Conservation (phyloP, 768 basidiomycete species). For the Lactarius sanguifluus region DNA sequence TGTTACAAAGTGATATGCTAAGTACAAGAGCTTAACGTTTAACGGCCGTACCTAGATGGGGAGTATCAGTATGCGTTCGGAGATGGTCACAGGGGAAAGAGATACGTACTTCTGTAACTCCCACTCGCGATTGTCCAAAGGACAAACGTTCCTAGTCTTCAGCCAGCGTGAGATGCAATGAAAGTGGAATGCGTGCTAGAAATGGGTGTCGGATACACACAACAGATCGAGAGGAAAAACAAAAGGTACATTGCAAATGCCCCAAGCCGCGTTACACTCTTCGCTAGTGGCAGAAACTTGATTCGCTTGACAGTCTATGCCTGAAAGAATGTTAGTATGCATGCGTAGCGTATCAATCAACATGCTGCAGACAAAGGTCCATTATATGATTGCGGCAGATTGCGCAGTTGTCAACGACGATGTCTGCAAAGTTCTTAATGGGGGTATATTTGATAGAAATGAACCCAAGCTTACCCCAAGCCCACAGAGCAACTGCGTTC, state of each 20-base stretch:
- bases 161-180: slow-evolving; percentile 99
- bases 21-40: slow-evolving; percentile 20
- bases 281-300: slow-evolving; percentile 96
- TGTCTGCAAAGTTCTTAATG: slow-evolving; percentile 54
- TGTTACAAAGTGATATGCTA: slow-evolving; percentile 19
- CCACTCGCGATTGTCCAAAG: slow-evolving; percentile 95
- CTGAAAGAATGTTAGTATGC: slow-evolving; percentile 43
- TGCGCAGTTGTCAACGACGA: slow-evolving; percentile 98
- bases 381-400: slow-evolving; percentile 99
- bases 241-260: slow-evolving; percentile 84
- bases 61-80: slow-evolving; percentile 3
- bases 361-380: slow-evolving; percentile 82
- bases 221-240: background rate
- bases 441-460: background rate
- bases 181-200: slow-evolving; percentile 97
- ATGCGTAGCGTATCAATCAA: background rate
- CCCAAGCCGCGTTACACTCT: slow-evolving; percentile 98
- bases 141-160: slow-evolving; percentile 95
- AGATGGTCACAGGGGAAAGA: background rate
- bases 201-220: background rate
- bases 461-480: slow-evolving; percentile 71
- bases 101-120: slow-evolving; percentile 88
- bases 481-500: slow-evolving; percentile 99
- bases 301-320: slow-evolving; percentile 99
- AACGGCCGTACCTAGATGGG: slow-evolving; percentile 44